Percentiles rank a stretch among this genome's conserved stretches.
phyloP scores from a whole-genome alignment of 2,329 filamentous ascomycete genomes.

The Thermothelomyces thermophilus region DNA sequence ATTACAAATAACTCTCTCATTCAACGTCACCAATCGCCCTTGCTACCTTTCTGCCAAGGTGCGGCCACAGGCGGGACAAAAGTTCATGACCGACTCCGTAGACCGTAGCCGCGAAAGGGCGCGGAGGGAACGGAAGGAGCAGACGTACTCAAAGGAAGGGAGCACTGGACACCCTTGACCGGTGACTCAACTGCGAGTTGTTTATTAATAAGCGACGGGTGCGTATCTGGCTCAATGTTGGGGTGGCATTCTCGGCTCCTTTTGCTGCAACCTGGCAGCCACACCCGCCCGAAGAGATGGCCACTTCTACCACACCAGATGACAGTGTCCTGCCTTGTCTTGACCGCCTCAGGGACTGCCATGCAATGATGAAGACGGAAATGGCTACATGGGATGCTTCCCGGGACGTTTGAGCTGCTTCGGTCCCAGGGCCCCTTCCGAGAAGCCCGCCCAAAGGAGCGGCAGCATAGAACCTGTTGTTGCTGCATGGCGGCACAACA shows the following conservation, averaged over 20 bases:
- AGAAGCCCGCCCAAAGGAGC: background rate
- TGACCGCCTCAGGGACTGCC: slow-evolving; percentile 9
- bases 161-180: no score
- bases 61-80: background rate
- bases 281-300: background rate
- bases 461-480: background rate
- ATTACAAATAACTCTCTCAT: slow-evolving; percentile 5
- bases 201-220: slow-evolving; percentile 5
- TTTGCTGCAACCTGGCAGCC: slow-evolving; percentile 2
- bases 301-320: background rate
- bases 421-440: slow-evolving; percentile 1
- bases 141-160: no score
- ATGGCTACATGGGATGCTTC: background rate
- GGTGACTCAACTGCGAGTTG: background rate
- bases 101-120: no score
- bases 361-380: background rate
- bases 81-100: no score
- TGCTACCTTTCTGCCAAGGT: background rate
- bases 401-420: background rate
- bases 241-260: no score
- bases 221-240: background rate
- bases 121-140: background rate
- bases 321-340: background rate
- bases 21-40: background rate
- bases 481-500: background rate